Evolutionary conservation across 2,329 filamentous ascomycete genomes (phyloP), one percentile per base, ranked within the genome.

Genomic region (Alternaria alternata): DNA sequence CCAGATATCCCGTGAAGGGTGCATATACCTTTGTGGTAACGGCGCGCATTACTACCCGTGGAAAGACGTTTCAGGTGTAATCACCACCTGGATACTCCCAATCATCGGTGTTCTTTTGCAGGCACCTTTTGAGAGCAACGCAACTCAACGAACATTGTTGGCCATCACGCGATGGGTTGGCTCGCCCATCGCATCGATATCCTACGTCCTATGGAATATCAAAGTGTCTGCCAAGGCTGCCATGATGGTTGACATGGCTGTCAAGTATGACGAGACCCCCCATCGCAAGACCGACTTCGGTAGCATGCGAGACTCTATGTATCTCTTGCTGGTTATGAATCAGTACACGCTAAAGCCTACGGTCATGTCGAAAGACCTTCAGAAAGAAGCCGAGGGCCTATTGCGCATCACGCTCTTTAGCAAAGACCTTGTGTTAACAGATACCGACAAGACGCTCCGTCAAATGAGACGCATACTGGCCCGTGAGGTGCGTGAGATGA

Each of bases 271-370:
- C 18, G 60, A 69, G 5, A 65, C 72, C 30, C 71, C 69, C 1
- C 66, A 67, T 16, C 64, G 69, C 16, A 61, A 71, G 14, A 75
- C 69, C 14, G 67, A 80, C 16, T 81, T 79, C 59, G 70, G 66
- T 6, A 75, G 75, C 20, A 77, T 81, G 53, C 64, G 80, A 38
- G 81, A 84, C 59, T 81, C 80, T 0, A 77, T 83, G 65, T 82
- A 79, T 53, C 73, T 84, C 16, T 71, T 83, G 18, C 74, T 78
- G 48, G 78, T 77, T 6, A 80, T 82, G 74, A 82, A 82, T 46
- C 81, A 83, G 63, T 83, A 81, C 59, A 80, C 72, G 4, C 74
- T 81, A 54, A 77, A 77, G 39, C 67, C 68, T 20, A 73, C 68
- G 32, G 62, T 61, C 5, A 46, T 43, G 20, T 4, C 41, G 30